phyloP scores from a whole-genome alignment of 2,329 filamentous ascomycete genomes.

The Cladosporium sp. region DNA sequence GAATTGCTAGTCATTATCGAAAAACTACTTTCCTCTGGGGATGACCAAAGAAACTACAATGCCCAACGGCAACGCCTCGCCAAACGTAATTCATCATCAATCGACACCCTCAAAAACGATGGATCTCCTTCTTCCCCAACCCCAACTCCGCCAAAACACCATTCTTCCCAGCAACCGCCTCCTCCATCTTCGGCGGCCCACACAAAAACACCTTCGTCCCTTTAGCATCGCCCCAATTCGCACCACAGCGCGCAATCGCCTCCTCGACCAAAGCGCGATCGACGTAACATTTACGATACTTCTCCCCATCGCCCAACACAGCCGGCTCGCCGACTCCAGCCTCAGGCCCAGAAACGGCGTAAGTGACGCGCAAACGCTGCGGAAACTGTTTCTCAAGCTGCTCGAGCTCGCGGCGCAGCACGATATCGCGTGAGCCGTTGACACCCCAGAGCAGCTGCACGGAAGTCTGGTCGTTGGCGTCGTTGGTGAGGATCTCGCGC shows the following conservation, averaged over 20 bases:
- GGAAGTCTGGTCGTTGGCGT: conserved; percentile 58
- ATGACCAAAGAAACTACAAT: too few species aligned
- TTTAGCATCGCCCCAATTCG: conserved; percentile 27
- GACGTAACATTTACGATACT: conserved; percentile 53
- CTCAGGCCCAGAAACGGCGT: conserved; percentile 51
- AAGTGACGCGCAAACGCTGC: conserved; percentile 54
- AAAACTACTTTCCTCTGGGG: too few species aligned
- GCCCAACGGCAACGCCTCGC: not conserved
- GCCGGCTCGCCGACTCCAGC: conserved; percentile 17
- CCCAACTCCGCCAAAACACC: conserved; percentile 57
- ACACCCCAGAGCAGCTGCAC: conserved; percentile 64
- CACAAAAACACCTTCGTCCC: conserved; percentile 63
- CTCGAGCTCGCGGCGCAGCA: conserved; percentile 55
- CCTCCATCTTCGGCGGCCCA: conserved; percentile 65
- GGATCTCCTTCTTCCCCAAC: conserved; percentile 54
- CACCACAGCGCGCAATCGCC: conserved; percentile 39
- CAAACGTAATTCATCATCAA: not conserved
- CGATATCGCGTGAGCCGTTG: conserved; percentile 60
- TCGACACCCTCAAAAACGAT: conserved; percentile 48
- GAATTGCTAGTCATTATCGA: too few species aligned
- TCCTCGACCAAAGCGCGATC: conserved; percentile 53
- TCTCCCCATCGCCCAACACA: conserved; percentile 32
- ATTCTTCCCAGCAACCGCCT: conserved; percentile 48
- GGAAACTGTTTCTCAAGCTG: conserved; percentile 48
- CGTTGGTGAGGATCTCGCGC: conserved; percentile 40